These are phyloP conservation scores for Pascua sp. DNA, from an alignment of 1,284 basidiomycete species.

Conservation along the genomic window DNA sequence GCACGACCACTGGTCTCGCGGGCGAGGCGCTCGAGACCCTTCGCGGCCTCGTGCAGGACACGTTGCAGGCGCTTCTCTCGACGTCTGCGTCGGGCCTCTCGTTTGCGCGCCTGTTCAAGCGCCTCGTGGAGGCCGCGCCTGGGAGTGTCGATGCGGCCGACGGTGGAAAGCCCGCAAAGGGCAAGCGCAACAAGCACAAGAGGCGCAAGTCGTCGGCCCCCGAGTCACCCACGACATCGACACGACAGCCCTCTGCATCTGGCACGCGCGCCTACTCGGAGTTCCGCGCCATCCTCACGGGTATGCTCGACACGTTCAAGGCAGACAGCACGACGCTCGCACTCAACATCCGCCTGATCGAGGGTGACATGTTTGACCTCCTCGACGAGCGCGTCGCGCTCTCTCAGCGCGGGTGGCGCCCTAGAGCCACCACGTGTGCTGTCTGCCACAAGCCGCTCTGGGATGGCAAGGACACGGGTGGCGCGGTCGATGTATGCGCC, in stretches of 20 bases:
- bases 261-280: slow-evolving; percentile 72
- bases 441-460: slow-evolving; percentile 8
- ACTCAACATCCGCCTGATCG: slow-evolving; percentile 78
- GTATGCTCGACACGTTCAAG: slow-evolving; percentile 91
- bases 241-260: not conserved
- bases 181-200: slow-evolving; percentile 2
- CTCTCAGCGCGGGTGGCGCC: slow-evolving; percentile 47
- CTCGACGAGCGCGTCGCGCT: slow-evolving; percentile 54
- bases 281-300: slow-evolving; percentile 81
- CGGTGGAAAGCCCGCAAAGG: not conserved
- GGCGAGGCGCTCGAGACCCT: slow-evolving; percentile 54
- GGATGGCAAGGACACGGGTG: not conserved
- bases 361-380: slow-evolving; percentile 74
- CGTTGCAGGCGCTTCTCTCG: slow-evolving; percentile 78
- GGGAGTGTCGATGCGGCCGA: slow-evolving; percentile 7
- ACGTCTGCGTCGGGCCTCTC: slow-evolving; percentile 77
- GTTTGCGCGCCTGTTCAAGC: slow-evolving; percentile 86
- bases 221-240: not conserved
- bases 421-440: not conserved
- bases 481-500: not conserved
- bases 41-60: slow-evolving; percentile 74
- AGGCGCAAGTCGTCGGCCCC: too few species aligned
- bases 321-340: slow-evolving; percentile 86
- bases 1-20: slow-evolving; percentile 14
- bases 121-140: slow-evolving; percentile 63